A percentile compares a stretch with the other conserved stretches of the same genome.
Evolutionary conservation across 2,329 filamentous ascomycete genomes (phyloP).

Genomic region (Arthroderma sp.): DNA sequence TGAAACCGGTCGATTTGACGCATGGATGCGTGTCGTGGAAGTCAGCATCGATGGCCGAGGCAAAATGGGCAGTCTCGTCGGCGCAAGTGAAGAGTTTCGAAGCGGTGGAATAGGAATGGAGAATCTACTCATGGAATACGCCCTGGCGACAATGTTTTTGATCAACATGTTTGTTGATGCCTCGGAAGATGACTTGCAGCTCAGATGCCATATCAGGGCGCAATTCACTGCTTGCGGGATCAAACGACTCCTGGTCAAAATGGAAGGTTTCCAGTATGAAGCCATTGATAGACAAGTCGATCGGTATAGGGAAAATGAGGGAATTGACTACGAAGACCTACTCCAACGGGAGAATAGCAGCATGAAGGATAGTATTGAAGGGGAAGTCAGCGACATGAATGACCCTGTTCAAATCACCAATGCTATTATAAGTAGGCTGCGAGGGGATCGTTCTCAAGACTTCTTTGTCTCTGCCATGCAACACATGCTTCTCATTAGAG

Average conservation of each 20-base stretch:
- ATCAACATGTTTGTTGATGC: constrained; percentile 96
- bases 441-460: constrained; percentile 75
- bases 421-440: constrained; percentile 74
- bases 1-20: constrained; percentile 91
- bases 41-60: constrained; percentile 93
- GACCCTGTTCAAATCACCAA: constrained; percentile 90
- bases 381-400: constrained; percentile 78
- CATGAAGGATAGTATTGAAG: constrained; percentile 76
- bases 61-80: constrained; percentile 97
- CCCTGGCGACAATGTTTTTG: constrained; percentile 83
- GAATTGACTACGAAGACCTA: constrained; percentile 96
- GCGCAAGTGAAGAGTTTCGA: constrained; percentile 88
- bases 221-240: constrained; percentile 94
- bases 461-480: constrained; percentile 95
- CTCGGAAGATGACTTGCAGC: constrained; percentile 73
- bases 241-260: constrained; percentile 86
- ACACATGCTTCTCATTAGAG: constrained; percentile 81
- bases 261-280: constrained; percentile 97
- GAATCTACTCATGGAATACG: constrained; percentile 98
- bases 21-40: constrained; percentile 97
- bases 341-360: constrained; percentile 83
- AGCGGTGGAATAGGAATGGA: constrained; percentile 97
- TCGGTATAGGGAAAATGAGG: constrained; percentile 82
- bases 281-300: constrained; percentile 97
- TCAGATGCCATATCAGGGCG: constrained; percentile 85